These are phyloP conservation scores for Candida labiduridarum DNA, from an alignment of 1,139 yeast species.

Conservation along the genomic window DNA sequence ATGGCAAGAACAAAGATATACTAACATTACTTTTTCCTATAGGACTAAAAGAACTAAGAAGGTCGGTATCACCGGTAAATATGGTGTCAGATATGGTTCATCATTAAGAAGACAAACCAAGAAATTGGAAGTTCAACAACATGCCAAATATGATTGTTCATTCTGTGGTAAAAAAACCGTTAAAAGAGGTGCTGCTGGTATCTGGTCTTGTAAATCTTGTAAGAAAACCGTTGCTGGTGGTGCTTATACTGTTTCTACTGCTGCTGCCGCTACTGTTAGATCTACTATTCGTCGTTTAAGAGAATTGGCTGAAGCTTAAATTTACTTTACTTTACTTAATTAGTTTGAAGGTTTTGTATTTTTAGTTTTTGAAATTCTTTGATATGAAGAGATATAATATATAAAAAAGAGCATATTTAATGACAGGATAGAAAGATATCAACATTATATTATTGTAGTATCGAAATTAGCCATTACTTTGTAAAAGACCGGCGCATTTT, in stretches of 20 bases:
- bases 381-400: neutral
- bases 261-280: constrained; percentile 99
- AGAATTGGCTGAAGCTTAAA: constrained; percentile 98
- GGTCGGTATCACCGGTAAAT: constrained; percentile 99
- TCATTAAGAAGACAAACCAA: constrained; percentile 99
- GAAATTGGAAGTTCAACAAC: constrained; percentile 99
- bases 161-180: constrained; percentile 99
- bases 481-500: too few relatives aligned
- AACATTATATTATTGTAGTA: neutral
- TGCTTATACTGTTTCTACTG: constrained; percentile 99
- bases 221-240: constrained; percentile 99
- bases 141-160: constrained; percentile 97
- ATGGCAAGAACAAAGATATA: constrained; percentile 17
- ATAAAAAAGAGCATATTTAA: constrained; percentile 2
- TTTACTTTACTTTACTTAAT: too few relatives aligned
- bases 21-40: constrained; percentile 39
- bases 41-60: constrained; percentile 99
- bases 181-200: constrained; percentile 97
- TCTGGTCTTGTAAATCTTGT: constrained; percentile 97
- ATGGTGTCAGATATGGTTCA: constrained; percentile 99
- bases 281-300: constrained; percentile 99
- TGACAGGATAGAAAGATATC: neutral
- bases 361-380: constrained; percentile 9
- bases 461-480: too few relatives aligned
- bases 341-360: constrained; percentile 10